A percentile compares a stretch with the other conserved stretches of the same genome.
phyloP scores from a whole-genome alignment of 1,139 yeast species.

The Ogataea hybrid region DNA sequence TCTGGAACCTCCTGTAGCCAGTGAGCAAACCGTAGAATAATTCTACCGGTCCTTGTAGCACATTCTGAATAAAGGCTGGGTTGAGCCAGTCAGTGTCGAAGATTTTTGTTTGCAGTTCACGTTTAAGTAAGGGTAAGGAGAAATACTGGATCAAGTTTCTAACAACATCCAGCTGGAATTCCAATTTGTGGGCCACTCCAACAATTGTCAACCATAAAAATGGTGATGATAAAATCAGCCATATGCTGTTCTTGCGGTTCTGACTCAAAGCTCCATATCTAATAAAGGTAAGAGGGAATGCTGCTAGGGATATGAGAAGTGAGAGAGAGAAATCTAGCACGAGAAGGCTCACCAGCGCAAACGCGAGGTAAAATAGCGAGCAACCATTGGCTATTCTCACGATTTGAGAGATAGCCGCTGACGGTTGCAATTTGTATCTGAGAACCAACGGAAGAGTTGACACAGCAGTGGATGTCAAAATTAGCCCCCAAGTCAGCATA shows the following conservation, averaged over 20 bases:
- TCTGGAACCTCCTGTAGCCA: conserved; percentile 69
- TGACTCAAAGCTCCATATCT: conserved; percentile 38
- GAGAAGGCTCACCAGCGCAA: conserved; percentile 69
- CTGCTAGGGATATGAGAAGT: conserved; percentile 60
- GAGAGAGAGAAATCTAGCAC: conserved; percentile 87
- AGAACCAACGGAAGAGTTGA: conserved; percentile 16
- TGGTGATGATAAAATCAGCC: conserved; percentile 30
- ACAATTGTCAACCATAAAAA: conserved; percentile 27
- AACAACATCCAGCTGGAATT: conserved; percentile 27
- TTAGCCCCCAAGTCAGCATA: conserved; percentile 15
- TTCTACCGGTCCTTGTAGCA: conserved; percentile 38
- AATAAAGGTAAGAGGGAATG: conserved; percentile 71
- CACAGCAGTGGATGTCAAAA: conserved; percentile 11
- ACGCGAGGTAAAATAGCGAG: conserved; percentile 51
- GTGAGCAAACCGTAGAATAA: conserved; percentile 51
- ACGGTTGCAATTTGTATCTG: conserved; percentile 3
- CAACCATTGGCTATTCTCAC: conserved; percentile 39
- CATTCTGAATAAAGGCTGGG: conserved; percentile 43
- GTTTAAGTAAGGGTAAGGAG: conserved; percentile 15
- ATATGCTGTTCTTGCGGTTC: conserved; percentile 20
- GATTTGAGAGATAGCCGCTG: conserved; percentile 21
- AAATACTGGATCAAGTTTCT: conserved; percentile 32
- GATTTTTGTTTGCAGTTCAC: conserved; percentile 18
- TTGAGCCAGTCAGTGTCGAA: conserved; percentile 43
- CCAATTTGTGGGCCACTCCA: conserved; percentile 24